phyloP scores from a whole-genome alignment of 2,329 filamentous ascomycete genomes.

The Drechmeria coniospora region DNA sequence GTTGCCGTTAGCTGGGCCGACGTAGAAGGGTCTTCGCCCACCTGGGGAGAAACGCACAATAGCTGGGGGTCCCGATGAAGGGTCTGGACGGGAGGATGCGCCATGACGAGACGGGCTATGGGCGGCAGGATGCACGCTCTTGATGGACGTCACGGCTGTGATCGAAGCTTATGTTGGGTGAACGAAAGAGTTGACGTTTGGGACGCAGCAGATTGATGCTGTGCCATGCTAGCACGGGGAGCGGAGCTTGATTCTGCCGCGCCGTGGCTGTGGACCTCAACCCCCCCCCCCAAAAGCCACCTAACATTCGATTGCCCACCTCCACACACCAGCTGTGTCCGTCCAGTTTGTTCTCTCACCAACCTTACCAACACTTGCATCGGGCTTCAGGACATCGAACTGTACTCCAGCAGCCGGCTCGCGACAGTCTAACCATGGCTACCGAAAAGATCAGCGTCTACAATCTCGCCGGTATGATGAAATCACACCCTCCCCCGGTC shows the following conservation, averaged over 20 bases:
- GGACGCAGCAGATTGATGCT: no score
- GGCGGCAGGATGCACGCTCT: slow-evolving; percentile 3
- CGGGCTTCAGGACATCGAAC: background rate
- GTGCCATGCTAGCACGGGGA: no score
- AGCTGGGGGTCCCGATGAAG: slow-evolving; percentile 97
- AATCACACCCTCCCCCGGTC: no score
- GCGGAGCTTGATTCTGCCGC: slow-evolving; percentile 9
- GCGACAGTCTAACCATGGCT: no score
- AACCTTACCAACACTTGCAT: background rate
- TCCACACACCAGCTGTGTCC: background rate
- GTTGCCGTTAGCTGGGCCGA: background rate
- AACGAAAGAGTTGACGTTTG: no score
- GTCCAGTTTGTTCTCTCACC: no score
- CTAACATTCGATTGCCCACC: background rate
- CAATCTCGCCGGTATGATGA: slow-evolving; percentile 44
- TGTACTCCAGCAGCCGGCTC: slow-evolving; percentile 3
- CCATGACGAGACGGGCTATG: slow-evolving; percentile 41
- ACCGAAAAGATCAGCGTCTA: slow-evolving; percentile 48
- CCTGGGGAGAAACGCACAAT: slow-evolving; percentile 49
- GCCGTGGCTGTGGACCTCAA: slow-evolving; percentile 2
- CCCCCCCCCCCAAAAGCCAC: no score
- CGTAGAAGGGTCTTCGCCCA: background rate
- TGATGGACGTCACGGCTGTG: background rate
- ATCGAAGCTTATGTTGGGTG: no score
- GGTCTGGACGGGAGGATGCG: slow-evolving; percentile 74